These are phyloP conservation scores for Fusarium haematococcum DNA, from an alignment of 2,329 filamentous ascomycete genomes.

Conservation along the genomic window DNA sequence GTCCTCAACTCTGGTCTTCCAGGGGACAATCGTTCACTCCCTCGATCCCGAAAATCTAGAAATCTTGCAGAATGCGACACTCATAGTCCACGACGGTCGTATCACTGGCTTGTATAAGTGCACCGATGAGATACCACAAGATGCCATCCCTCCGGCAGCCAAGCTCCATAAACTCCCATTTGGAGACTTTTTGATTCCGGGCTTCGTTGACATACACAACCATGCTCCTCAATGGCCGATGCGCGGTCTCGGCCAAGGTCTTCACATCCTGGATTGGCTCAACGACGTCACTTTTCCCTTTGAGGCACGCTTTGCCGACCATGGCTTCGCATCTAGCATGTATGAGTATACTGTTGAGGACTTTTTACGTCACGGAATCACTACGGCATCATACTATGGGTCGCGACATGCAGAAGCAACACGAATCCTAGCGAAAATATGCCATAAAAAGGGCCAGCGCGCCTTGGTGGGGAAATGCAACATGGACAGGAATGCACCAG, in stretches of 20 bases:
- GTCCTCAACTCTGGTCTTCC: background rate
- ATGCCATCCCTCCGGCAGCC: background rate
- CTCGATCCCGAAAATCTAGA: background rate
- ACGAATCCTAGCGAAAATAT: background rate
- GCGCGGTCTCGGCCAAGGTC: slow-evolving; percentile 61
- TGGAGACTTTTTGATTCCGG: slow-evolving; percentile 55
- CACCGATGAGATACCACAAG: background rate
- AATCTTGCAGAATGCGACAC: background rate
- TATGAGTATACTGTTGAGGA: no score
- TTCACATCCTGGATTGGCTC: slow-evolving; percentile 73
- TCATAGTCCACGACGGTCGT: background rate
- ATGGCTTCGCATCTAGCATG: background rate
- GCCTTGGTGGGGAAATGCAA: background rate
- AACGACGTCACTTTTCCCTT: slow-evolving; percentile 69
- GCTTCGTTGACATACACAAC: slow-evolving; percentile 75
- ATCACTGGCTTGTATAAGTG: background rate
- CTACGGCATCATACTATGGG: no score
- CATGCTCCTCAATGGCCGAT: slow-evolving; percentile 71
- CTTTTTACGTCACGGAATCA: no score
- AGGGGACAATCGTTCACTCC: background rate
- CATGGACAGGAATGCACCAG: background rate
- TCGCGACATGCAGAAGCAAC: background rate
- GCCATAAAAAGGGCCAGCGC: background rate
- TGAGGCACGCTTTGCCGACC: background rate
- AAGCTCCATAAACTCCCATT: background rate